Conservation (phyloP, 805 yeast species). For the Kodamaea kakaduensis region DNA sequence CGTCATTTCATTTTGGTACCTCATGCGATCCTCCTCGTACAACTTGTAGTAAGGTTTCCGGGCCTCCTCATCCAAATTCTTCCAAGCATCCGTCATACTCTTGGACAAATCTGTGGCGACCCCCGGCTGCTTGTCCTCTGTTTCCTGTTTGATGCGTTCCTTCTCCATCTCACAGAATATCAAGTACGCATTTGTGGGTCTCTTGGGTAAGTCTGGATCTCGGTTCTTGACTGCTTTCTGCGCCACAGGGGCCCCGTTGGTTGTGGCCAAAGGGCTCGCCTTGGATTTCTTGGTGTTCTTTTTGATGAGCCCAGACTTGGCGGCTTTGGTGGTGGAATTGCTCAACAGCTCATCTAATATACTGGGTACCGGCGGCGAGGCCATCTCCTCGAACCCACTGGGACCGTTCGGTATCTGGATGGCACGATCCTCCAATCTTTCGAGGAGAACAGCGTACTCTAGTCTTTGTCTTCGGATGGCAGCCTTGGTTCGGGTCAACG, state of each 20-base stretch:
- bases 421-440: conserved; percentile 65
- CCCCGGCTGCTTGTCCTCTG: conserved; percentile 51
- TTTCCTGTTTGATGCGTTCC: conserved; percentile 59
- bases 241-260: conserved; percentile 19
- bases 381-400: conserved; percentile 30
- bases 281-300: conserved; percentile 17
- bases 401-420: conserved; percentile 24
- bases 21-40: conserved; percentile 71
- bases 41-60: conserved; percentile 69
- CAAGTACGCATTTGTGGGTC: conserved; percentile 87
- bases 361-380: conserved; percentile 39
- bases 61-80: conserved; percentile 60
- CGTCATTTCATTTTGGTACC: conserved; percentile 72
- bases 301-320: conserved; percentile 20
- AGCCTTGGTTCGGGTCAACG: conserved; percentile 71
- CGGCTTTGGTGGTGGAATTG: conserved; percentile 17
- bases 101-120: conserved; percentile 60
- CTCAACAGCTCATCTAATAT: conserved; percentile 30
- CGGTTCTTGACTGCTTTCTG: conserved; percentile 41
- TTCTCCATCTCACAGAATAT: conserved; percentile 84
- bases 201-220: conserved; percentile 82
- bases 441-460: conserved; percentile 78
- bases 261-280: conserved; percentile 10
- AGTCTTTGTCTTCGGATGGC: conserved; percentile 74
- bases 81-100: conserved; percentile 85